Conservation (phyloP, 306 rosid genomes). For the Acacia confusa region DNA sequence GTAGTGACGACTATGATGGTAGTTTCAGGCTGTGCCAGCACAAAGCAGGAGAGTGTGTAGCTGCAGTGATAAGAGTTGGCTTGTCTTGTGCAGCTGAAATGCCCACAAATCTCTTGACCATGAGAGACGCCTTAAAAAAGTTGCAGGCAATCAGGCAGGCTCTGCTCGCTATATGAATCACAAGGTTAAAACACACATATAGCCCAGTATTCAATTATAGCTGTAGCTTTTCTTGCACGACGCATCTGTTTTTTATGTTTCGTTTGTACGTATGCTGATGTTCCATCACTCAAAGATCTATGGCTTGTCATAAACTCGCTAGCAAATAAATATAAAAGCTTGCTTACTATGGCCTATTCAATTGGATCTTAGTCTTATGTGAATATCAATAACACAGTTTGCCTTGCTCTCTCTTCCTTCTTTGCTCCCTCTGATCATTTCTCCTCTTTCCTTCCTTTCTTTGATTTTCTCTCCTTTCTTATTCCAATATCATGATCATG, state of each 20-base stretch:
- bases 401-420: too few relatives aligned
- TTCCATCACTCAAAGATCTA: neutral
- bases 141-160: slow-evolving; percentile 29
- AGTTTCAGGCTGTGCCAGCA: neutral
- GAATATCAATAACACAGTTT: too few relatives aligned
- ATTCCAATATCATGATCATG: too few relatives aligned
- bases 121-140: slow-evolving; percentile 32
- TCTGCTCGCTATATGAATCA: neutral
- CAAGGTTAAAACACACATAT: neutral
- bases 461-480: too few relatives aligned
- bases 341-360: neutral
- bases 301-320: neutral
- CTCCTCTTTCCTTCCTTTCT: too few relatives aligned
- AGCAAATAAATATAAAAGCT: neutral
- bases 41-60: slow-evolving; percentile 30
- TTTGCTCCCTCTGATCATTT: too few relatives aligned
- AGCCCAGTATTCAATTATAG: neutral
- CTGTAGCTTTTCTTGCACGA: neutral
- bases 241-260: neutral
- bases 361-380: too few relatives aligned
- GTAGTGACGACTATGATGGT: neutral
- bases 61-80: slow-evolving; percentile 30
- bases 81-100: slow-evolving; percentile 32
- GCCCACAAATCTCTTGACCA: slow-evolving; percentile 39
- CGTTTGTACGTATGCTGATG: neutral